Conservation (phyloP, 331 rosid genomes). For the Prunus yedoensis region DNA sequence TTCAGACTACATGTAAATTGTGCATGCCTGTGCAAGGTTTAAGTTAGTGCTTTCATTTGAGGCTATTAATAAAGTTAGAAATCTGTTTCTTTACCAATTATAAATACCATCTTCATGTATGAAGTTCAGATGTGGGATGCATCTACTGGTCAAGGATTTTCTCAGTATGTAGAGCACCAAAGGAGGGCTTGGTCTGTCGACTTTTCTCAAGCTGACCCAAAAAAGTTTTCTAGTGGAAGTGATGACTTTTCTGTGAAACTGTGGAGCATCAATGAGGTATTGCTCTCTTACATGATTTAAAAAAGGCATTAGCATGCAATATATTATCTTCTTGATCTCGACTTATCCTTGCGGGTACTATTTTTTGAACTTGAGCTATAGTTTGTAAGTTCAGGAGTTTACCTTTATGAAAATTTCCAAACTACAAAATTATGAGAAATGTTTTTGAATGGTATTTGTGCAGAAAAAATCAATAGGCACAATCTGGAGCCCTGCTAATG, state of each 20-base stretch:
- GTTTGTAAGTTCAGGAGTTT: neutral
- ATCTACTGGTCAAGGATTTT: conserved; percentile 50
- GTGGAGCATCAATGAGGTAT: conserved; percentile 64
- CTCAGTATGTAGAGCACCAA: conserved; percentile 59
- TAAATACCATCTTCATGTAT: conserved; percentile 20
- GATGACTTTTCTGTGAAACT: conserved; percentile 72
- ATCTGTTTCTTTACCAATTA: conserved; percentile 14
- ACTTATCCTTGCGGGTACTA: neutral
- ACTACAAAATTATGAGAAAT: neutral
- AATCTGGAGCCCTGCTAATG: conserved; percentile 53
- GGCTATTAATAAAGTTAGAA: neutral
- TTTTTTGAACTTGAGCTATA: neutral
- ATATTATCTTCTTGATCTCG: neutral
- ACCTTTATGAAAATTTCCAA: neutral
- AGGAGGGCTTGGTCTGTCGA: conserved; percentile 80
- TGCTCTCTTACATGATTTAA: conserved; percentile 1
- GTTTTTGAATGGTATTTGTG: conserved; percentile 13
- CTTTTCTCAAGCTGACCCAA: conserved; percentile 60
- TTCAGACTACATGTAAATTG: neutral
- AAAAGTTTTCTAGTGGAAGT: conserved; percentile 77
- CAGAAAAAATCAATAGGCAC: conserved; percentile 62
- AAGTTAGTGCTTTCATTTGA: neutral
- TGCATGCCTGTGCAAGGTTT: neutral
- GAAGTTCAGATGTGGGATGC: conserved; percentile 72
- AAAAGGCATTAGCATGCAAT: neutral